Percentiles rank a stretch among this genome's conserved stretches.
These are phyloP conservation scores for Globisporangium iwayamae DNA, from an alignment of 352 stramenopile genomes.

Conservation along the genomic window DNA sequence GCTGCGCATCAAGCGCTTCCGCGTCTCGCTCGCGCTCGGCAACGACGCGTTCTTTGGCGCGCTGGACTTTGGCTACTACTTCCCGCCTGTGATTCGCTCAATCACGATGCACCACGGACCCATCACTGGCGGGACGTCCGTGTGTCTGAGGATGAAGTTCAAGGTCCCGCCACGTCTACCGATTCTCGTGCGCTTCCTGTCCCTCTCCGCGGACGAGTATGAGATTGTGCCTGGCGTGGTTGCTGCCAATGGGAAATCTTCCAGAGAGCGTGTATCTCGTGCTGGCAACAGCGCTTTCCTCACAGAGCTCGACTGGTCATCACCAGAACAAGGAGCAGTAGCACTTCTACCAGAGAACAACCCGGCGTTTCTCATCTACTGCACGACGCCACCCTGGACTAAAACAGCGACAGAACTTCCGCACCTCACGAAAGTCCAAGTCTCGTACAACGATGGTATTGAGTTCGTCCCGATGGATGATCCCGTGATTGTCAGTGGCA, in stretches of 20 bases:
- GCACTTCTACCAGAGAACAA: constrained; percentile 20
- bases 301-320: neutral
- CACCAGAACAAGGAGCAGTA: neutral
- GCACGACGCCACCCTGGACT: constrained; percentile 42
- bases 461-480: constrained; percentile 45
- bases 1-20: constrained; percentile 30
- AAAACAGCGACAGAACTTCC: constrained; percentile 24
- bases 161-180: constrained; percentile 43
- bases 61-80: constrained; percentile 50
- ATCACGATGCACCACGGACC: constrained; percentile 72
- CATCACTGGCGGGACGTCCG: constrained; percentile 43
- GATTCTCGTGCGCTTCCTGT: constrained; percentile 55
- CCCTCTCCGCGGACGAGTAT: constrained; percentile 22
- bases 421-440: constrained; percentile 64
- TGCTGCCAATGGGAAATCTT: neutral
- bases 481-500: neutral
- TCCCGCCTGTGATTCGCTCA: constrained; percentile 51
- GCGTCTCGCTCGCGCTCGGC: constrained; percentile 36
- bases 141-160: constrained; percentile 70
- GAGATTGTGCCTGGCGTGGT: constrained; percentile 22
- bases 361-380: constrained; percentile 40
- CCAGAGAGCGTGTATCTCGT: neutral
- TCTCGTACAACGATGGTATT: constrained; percentile 60
- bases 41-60: constrained; percentile 42
- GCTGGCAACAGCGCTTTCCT: neutral